Conservation (phyloP, 2,329 filamentous ascomycete genomes). For the Diaporthe humulicola region DNA sequence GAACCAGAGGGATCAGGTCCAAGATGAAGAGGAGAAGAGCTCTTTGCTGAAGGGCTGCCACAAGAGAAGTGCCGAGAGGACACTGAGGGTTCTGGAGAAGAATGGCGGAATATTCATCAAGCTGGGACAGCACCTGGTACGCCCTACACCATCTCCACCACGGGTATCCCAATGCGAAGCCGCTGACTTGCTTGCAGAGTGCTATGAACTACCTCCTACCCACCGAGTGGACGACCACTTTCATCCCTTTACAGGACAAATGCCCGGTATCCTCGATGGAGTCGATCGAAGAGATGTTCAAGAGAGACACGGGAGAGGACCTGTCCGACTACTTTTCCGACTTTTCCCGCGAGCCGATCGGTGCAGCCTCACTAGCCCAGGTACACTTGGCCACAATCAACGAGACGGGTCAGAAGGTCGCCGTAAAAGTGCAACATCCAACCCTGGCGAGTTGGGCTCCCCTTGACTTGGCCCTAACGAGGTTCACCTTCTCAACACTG, state of each 20-base stretch:
- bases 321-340: constrained; percentile 88
- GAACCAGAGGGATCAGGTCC: constrained; percentile 73
- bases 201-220: constrained; percentile 96
- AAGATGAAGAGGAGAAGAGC: constrained; percentile 75
- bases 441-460: constrained; percentile 89
- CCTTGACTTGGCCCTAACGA: constrained; percentile 87
- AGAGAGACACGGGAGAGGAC: constrained; percentile 82
- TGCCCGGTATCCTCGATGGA: constrained; percentile 93
- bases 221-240: constrained; percentile 93
- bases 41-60: constrained; percentile 85
- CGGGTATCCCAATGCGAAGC: neutral
- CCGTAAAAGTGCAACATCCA: constrained; percentile 97
- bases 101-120: constrained; percentile 99
- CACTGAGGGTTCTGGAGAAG: constrained; percentile 88
- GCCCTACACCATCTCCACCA: constrained; percentile 32
- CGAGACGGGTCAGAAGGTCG: constrained; percentile 86
- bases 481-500: constrained; percentile 89
- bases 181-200: constrained; percentile 66
- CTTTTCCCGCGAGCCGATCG: constrained; percentile 85
- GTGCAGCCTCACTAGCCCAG: constrained; percentile 93
- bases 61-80: constrained; percentile 90
- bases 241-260: constrained; percentile 94
- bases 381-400: constrained; percentile 92
- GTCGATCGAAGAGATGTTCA: constrained; percentile 89
- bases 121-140: constrained; percentile 89